Percentiles rank a stretch among this genome's conserved stretches.
phyloP scores from a whole-genome alignment of 176 grass and related monocot species.

The Poa annua region DNA sequence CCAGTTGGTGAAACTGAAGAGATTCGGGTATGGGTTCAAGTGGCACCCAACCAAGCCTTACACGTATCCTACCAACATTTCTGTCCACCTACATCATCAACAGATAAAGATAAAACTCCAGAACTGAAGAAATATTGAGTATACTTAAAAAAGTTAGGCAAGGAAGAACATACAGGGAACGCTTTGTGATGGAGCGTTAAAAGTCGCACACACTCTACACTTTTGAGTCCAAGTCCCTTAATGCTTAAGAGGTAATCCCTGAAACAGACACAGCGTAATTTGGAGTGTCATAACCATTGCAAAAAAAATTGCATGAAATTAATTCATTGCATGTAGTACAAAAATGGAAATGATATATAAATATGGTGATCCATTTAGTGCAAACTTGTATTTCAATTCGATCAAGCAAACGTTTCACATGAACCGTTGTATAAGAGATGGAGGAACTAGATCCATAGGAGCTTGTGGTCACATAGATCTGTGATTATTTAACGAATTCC shows the following conservation, averaged over 20 bases:
- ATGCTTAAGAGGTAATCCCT: slow-evolving; percentile 93
- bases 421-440: background rate
- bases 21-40: no score
- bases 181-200: slow-evolving; percentile 88
- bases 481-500: no score
- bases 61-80: slow-evolving; percentile 57
- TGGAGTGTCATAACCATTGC: background rate
- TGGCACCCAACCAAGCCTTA: no score
- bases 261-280: slow-evolving; percentile 19
- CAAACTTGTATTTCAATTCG: background rate
- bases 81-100: slow-evolving; percentile 66
- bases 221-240: no score
- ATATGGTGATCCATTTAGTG: background rate
- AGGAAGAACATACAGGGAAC: slow-evolving; percentile 68
- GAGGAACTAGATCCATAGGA: background rate
- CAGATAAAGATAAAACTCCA: slow-evolving; percentile 34
- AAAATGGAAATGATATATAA: background rate
- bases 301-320: background rate
- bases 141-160: background rate
- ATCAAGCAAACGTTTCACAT: background rate
- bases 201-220: slow-evolving; percentile 83
- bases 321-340: background rate
- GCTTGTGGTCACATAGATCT: no score
- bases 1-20: no score
- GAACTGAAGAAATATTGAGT: slow-evolving; percentile 23